Evolutionary conservation across 257 asterid genomes (phyloP), one percentile per base, ranked within the genome.

Genomic region (Nicotiana tabacum): DNA sequence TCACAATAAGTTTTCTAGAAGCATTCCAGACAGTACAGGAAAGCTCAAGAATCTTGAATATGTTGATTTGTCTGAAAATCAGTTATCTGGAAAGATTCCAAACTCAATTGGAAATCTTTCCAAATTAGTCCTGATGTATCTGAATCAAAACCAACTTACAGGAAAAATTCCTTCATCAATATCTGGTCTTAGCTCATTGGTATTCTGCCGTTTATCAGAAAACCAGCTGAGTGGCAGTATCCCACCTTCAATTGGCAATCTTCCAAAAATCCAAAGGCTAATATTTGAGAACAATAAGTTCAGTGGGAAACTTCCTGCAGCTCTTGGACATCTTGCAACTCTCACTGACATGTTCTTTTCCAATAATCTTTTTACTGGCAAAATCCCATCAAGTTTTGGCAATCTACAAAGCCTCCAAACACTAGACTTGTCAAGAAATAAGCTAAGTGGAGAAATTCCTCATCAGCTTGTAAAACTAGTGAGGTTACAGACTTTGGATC

Each of bases 81-180:
- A 77, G 5, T 18, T 94, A 10, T 39, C 87, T 1, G 95, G 92
- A 77, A 64, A 30, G 72, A 86, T 94, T 35, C 98, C 98, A 4
- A 56, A 85, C 60, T 86, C 93, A 0, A 81, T 90, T 51, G 90
- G 89, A 7, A 27, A 66, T 12, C 90, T 94, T 3, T 77, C 90
- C 21, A 85, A 80, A 43, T 77, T 92, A 15, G 48, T 5, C 1
- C 35, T 10, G 0, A 81, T 92, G 18, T 77, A 76, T 81, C 88
- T 91, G 64, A 81, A 86, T 6, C 77, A 82, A 7, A 92, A 94
- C 81, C 39, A 27, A n/a, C 85, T 94, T 67, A 83, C 46, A 32
- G 93, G 95, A 32, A 83, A 27, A 15, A 90, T 94, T 85, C 97
- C 97, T 39, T 72, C 91, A 11, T 83, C 97, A 3, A 87, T 94